Evolutionary conservation across 2,329 filamentous ascomycete species (phyloP).

Genomic region (Alternaria rosae): DNA sequence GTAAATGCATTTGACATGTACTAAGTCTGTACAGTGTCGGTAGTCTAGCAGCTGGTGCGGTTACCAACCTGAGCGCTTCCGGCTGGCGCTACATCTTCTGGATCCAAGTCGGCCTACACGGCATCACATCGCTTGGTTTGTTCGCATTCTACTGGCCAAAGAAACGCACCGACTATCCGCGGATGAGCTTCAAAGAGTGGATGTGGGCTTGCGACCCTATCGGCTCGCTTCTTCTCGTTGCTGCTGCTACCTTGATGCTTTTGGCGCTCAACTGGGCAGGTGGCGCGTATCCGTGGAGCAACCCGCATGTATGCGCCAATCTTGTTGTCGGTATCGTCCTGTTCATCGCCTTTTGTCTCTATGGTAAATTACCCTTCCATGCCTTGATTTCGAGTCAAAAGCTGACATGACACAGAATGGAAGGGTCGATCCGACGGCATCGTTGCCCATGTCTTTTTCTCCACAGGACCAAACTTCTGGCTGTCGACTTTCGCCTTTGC

Average conservation of each 20-base stretch:
- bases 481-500: conserved; percentile 64
- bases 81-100: conserved; percentile 67
- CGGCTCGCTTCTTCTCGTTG: conserved; percentile 35
- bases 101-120: conserved; percentile 65
- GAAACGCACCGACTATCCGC: conserved; percentile 36
- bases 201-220: conserved; percentile 43
- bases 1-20: not conserved
- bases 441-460: conserved; percentile 65
- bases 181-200: conserved; percentile 35
- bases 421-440: conserved; percentile 63
- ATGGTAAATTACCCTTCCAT: too few relatives aligned
- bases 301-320: conserved; percentile 35
- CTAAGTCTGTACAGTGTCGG: conserved; percentile 52
- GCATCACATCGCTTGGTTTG: conserved; percentile 57
- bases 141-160: conserved; percentile 49
- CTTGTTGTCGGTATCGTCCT: conserved; percentile 32
- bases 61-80: conserved; percentile 56
- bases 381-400: too few relatives aligned
- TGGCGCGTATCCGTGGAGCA: conserved; percentile 33
- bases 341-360: conserved; percentile 37
- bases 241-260: conserved; percentile 36
- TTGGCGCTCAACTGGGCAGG: conserved; percentile 44
- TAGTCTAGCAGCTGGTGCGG: conserved; percentile 59
- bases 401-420: conserved; percentile 55
- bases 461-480: conserved; percentile 61